Evolutionary conservation across 73 alveolate genomes (phyloP).

Genomic region (Loxodes magnus): DNA sequence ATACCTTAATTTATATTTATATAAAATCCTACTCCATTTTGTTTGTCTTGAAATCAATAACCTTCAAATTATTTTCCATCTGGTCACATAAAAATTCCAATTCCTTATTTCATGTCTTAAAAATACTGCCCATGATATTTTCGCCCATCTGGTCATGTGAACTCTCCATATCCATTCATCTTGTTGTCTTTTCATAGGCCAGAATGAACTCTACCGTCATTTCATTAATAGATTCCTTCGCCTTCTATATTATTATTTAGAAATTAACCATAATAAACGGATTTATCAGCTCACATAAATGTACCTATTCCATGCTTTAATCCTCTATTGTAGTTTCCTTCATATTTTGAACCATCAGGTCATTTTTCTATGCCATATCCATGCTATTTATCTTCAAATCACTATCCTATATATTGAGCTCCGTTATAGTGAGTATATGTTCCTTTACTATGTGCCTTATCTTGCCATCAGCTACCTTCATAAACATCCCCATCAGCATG

Average conservation of each 20-base stretch:
- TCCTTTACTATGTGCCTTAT: constrained; percentile 3
- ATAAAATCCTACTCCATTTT: constrained; percentile 28
- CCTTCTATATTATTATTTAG: constrained; percentile 43
- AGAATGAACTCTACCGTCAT: constrained; percentile 35
- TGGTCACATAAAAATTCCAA: constrained; percentile 44
- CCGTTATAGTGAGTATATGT: constrained; percentile 1
- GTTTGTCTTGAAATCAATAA: constrained; percentile 33
- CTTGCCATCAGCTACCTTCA: constrained; percentile 3
- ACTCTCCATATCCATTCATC: constrained; percentile 59
- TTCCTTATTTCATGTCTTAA: constrained; percentile 48
- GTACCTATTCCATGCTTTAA: constrained; percentile 31
- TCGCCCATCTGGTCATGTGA: constrained; percentile 59
- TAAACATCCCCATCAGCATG: constrained; percentile 7
- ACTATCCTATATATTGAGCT: constrained; percentile 2
- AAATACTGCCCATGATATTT: constrained; percentile 53
- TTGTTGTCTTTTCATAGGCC: constrained; percentile 49
- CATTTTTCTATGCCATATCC: constrained; percentile 9
- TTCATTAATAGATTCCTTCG: constrained; percentile 45
- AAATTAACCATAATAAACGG: constrained; percentile 38
- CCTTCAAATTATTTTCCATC: constrained; percentile 48
- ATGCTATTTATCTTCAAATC: constrained; percentile 12
- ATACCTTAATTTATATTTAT: too few relatives aligned
- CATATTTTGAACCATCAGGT: constrained; percentile 18
- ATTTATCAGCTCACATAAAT: constrained; percentile 24
- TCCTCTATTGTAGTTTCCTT: constrained; percentile 2